Evolutionary conservation across 192 early-diverging fungal genomes (phyloP), one percentile per base, ranked within the genome.

Genomic region (Coemansia asiatica): DNA sequence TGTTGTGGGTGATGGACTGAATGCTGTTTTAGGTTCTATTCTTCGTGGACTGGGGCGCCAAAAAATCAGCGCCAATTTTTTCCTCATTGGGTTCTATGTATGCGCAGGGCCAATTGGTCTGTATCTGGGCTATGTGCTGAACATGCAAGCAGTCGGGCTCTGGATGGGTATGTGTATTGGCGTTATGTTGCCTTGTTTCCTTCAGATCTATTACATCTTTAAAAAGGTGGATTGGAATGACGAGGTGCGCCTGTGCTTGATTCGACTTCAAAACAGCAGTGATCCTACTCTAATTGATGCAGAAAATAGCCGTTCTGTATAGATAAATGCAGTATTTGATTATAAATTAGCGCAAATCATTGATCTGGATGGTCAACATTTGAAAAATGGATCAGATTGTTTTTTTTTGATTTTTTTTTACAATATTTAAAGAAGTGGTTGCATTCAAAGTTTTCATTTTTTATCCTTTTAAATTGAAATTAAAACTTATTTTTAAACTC

Each of bases 1-100:
- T 62, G 83, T 91, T 29, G 46, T 71, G 5, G 44, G 56, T 18
- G 89, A 91, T 56, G 84, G 83, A 19, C 53, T 87, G 0, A 85
- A 86, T 18, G 83, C 80, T 25, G 81, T 87, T 16, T 69, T 83
- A n/a, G 82, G 85, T 19, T 76, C 80, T 7, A 69, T 75, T 18
- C 48, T 84, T 44, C 76, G 81, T 10, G 85, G 83, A 1, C 60
- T 83, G 29, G 76, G 31, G n/a, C n/a, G n/a, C n/a, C n/a, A n/a
- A n/a, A n/a, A n/a, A n/a, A n/a, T n/a, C n/a, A n/a, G n/a, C n/a
- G 83, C 85, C 47, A 72, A 62, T 27, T 66, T 81, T 10, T 84
- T 75, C 38, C 46, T 85, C 18, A 36, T 83, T 29, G 63, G 67
- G 6, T 86, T 83, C 50, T 85, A 85, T 50, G 8, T 63, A 6